Conservation (phyloP, 1,284 basidiomycete species). For the Leccinum subrobustum region DNA sequence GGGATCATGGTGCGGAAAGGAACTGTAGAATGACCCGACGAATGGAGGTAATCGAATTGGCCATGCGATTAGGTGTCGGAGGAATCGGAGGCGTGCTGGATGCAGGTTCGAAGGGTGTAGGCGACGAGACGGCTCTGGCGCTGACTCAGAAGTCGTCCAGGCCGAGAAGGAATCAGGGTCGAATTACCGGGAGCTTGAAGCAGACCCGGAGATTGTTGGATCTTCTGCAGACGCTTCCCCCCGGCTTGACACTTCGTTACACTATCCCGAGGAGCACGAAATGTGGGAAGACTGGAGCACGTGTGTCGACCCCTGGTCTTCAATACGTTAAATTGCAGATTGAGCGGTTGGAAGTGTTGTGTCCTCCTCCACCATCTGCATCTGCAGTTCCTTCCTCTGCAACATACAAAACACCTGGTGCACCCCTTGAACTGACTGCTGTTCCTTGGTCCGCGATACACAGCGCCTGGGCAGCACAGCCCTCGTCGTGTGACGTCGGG, state of each 20-base stretch:
- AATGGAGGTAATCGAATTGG: constrained; percentile 74
- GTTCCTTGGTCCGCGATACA: constrained; percentile 66
- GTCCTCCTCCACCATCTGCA: constrained; percentile 35
- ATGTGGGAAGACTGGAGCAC: constrained; percentile 79
- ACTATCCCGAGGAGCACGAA: constrained; percentile 30
- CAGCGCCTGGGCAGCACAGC: constrained; percentile 59
- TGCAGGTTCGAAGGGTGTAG: constrained; percentile 19
- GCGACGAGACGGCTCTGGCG: constrained; percentile 12
- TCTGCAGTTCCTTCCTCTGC: constrained; percentile 10
- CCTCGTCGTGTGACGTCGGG: constrained; percentile 52
- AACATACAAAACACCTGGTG: constrained; percentile 30
- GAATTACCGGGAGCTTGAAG: constrained; percentile 18
- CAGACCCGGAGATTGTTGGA: constrained; percentile 15
- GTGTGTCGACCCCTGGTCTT: constrained; percentile 62
- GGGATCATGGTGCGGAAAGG: constrained; percentile 58
- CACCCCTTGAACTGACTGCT: constrained; percentile 50
- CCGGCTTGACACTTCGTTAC: background rate
- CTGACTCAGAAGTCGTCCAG: constrained; percentile 3
- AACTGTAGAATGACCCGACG: constrained; percentile 59
- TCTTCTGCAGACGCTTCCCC: constrained; percentile 15
- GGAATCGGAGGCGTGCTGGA: constrained; percentile 69
- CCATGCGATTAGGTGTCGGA: constrained; percentile 76
- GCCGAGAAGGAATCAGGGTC: constrained; percentile 4
- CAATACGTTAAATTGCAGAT: constrained; percentile 70
- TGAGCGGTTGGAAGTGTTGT: constrained; percentile 67